phyloP scores from a whole-genome alignment of 2,329 filamentous ascomycete species.

The Fusarium sp. region DNA sequence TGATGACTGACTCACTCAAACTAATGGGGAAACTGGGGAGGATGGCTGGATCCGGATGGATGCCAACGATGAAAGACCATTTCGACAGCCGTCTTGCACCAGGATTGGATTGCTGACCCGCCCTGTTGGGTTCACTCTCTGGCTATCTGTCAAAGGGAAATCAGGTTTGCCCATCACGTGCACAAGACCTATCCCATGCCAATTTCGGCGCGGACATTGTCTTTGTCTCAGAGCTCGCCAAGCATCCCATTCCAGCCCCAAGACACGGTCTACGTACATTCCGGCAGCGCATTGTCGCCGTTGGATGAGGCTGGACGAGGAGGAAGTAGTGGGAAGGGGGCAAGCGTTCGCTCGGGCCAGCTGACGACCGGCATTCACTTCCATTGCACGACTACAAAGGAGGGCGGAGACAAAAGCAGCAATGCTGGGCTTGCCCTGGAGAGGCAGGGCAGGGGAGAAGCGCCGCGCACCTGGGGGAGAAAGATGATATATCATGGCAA shows the following conservation, averaged over 20 bases:
- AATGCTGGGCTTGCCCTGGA: not conserved
- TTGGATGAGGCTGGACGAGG: slow-evolving; percentile 47
- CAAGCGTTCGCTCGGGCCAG: slow-evolving; percentile 30
- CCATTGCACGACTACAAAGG: not conserved
- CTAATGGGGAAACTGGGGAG: not conserved
- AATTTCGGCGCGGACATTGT: slow-evolving; percentile 46
- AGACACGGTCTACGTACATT: slow-evolving; percentile 31
- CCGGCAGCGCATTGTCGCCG: slow-evolving; percentile 50
- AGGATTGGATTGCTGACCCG: slow-evolving; percentile 20
- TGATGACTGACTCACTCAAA: slow-evolving; percentile 15
- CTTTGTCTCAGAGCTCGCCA: slow-evolving; percentile 51
- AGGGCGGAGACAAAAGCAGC: slow-evolving; percentile 19
- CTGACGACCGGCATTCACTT: slow-evolving; percentile 26
- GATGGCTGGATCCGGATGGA: not conserved
- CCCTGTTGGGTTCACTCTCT: not conserved
- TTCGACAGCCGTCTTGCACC: slow-evolving; percentile 23
- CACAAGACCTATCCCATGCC: slow-evolving; percentile 22
- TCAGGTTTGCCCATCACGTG: slow-evolving; percentile 43
- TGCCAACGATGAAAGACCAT: slow-evolving; percentile 13
- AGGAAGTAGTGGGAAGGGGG: slow-evolving; percentile 1
- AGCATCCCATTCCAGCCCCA: slow-evolving; percentile 53
- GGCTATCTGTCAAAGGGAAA: not conserved
- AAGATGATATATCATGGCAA: slow-evolving; percentile 39
- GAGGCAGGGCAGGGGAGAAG: slow-evolving; percentile 27
- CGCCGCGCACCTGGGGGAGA: slow-evolving; percentile 6